Conservation (phyloP, 75 land plant species). For the Gnetum montanum region DNA sequence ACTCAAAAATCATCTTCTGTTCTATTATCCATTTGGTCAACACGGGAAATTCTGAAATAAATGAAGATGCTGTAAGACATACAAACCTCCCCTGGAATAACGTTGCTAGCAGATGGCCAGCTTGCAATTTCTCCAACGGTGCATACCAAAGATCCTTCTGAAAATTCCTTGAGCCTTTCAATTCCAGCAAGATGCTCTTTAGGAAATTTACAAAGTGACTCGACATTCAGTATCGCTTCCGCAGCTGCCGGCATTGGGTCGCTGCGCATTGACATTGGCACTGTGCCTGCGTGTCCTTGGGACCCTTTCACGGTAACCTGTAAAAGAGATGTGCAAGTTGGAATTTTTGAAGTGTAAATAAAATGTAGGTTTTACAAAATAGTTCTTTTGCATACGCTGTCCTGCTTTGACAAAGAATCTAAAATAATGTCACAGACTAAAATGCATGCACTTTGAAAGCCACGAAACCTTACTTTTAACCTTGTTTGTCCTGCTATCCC, state of each 20-base stretch:
- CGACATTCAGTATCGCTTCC: constrained; percentile 68
- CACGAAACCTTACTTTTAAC: constrained; percentile 59
- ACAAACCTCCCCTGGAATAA: constrained; percentile 91
- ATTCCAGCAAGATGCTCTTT: constrained; percentile 30
- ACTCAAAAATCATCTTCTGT: too few species aligned
- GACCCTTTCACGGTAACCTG: constrained; percentile 87
- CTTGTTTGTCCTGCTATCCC: constrained; percentile 98
- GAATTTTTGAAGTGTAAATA: neutral
- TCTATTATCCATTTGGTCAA: too few species aligned
- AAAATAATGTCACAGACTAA: too few species aligned
- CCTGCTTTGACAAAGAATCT: too few species aligned
- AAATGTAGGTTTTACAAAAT: too few species aligned
- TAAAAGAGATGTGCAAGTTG: constrained; percentile 7
- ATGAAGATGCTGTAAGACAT: too few species aligned
- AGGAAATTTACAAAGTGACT: constrained; percentile 75
- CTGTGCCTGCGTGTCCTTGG: constrained; percentile 99
- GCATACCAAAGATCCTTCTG: constrained; percentile 73
- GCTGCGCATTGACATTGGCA: constrained; percentile 93
- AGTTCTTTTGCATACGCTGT: too few species aligned
- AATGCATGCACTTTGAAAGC: too few species aligned
- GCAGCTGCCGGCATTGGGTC: constrained; percentile 97
- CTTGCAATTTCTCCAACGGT: constrained; percentile 91
- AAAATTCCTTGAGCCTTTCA: constrained; percentile 25
- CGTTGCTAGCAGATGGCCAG: constrained; percentile 99
- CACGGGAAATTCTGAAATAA: too few species aligned